These are phyloP conservation scores for Coemansia sp. DNA, from an alignment of 192 early-diverging fungal species.

Conservation along the genomic window DNA sequence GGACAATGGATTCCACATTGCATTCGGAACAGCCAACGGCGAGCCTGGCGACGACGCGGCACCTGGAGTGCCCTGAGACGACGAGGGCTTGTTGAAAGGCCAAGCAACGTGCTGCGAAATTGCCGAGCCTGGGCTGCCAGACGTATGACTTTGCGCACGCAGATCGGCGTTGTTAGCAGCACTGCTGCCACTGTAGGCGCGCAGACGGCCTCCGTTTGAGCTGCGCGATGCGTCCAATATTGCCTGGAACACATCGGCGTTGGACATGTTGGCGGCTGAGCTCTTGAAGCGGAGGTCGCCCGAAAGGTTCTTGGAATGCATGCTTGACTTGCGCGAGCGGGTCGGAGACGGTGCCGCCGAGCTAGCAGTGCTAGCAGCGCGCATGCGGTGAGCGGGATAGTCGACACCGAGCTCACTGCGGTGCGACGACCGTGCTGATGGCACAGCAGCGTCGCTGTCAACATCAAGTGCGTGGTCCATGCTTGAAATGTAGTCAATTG, in stretches of 20 bases:
- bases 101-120: constrained; percentile 35
- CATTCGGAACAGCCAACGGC: neutral
- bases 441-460: neutral
- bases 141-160: constrained; percentile 16
- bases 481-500: constrained; percentile 16
- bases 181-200: constrained; percentile 15
- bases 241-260: constrained; percentile 30
- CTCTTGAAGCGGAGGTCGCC: constrained; percentile 42
- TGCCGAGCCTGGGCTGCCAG: constrained; percentile 32
- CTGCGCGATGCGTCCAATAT: constrained; percentile 20
- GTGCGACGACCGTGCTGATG: constrained; percentile 2
- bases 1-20: constrained; percentile 2
- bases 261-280: constrained; percentile 11
- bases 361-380: constrained; percentile 20
- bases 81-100: constrained; percentile 46
- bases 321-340: constrained; percentile 40
- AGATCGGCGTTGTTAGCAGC: neutral
- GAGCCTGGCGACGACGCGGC: constrained; percentile 7
- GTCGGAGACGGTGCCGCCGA: constrained; percentile 21
- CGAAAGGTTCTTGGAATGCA: constrained; percentile 29
- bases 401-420: constrained; percentile 5
- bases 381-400: constrained; percentile 8
- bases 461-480: constrained; percentile 4
- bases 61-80: neutral
- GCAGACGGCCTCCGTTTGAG: constrained; percentile 5